Conservation (phyloP, 2,329 filamentous ascomycete genomes). For the Colletotrichum orchidophilum region DNA sequence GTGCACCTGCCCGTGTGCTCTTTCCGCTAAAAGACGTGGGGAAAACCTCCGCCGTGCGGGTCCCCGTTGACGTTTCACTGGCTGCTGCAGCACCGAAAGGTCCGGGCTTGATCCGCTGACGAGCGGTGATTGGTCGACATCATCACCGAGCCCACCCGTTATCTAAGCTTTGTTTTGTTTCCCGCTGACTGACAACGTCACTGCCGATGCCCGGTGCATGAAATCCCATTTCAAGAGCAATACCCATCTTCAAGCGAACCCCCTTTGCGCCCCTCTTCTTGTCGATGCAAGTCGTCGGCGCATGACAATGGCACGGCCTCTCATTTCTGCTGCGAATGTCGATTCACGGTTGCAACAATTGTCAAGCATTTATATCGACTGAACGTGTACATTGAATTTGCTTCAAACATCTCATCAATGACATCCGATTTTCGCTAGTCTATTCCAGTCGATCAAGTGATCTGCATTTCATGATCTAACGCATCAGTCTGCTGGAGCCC, state of each 20-base stretch:
- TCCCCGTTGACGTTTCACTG: conserved; percentile 20
- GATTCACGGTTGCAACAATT: not conserved
- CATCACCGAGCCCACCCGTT: not conserved
- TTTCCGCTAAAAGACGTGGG: not conserved
- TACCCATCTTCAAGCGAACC: not conserved
- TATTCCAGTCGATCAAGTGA: not conserved
- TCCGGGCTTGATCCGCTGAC: not conserved
- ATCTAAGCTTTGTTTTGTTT: not conserved
- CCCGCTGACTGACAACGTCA: not conserved
- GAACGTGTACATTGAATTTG: not conserved
- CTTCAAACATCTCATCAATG: not conserved
- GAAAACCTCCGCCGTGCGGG: conserved; percentile 6
- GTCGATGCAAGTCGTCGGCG: not conserved
- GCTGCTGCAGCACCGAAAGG: conserved; percentile 8
- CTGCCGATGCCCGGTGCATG: not conserved
- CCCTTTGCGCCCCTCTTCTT: not conserved
- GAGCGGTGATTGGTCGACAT: conserved; percentile 16
- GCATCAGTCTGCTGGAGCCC: not conserved
- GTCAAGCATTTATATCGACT: not conserved
- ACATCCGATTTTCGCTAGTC: not conserved
- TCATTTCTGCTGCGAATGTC: not conserved
- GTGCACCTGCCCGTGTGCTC: not conserved
- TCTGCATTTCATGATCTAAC: not conserved
- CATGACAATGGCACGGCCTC: not conserved
- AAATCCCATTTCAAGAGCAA: not conserved